These are phyloP conservation scores for Cercospora sesami DNA, from an alignment of 2,329 filamentous ascomycete species.

Conservation along the genomic window DNA sequence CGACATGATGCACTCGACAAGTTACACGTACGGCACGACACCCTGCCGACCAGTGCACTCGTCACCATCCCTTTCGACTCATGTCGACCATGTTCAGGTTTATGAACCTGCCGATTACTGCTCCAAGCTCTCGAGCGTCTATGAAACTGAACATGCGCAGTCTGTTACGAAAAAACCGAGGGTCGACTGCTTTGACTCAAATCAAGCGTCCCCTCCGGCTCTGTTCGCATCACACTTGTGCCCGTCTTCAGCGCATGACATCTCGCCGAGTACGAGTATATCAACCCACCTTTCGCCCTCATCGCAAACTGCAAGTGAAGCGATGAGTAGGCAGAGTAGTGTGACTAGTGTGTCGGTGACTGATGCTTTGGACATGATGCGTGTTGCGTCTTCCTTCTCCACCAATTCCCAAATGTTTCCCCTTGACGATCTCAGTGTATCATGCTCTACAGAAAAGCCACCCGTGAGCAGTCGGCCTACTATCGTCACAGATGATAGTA, in stretches of 20 bases:
- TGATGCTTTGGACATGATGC: conserved; percentile 47
- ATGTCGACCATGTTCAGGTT: conserved; percentile 27
- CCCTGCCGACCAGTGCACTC: conserved; percentile 12
- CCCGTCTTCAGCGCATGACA: conserved; percentile 25
- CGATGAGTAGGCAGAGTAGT: conserved; percentile 51
- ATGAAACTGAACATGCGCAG: conserved; percentile 24
- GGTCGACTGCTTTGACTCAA: conserved; percentile 25
- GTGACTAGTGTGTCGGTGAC: conserved; percentile 43
- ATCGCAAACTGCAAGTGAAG: conserved; percentile 34
- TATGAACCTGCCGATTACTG: conserved; percentile 35
- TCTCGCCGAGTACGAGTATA: conserved; percentile 34
- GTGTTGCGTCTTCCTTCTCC: conserved; percentile 45
- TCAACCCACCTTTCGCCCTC: conserved; percentile 33
- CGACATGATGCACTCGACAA: conserved; percentile 30
- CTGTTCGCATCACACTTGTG: conserved; percentile 25
- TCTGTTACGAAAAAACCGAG: conserved; percentile 31
- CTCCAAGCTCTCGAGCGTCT: conserved; percentile 31
- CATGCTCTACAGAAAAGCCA: conserved; percentile 29
- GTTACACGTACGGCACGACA: conserved; percentile 31
- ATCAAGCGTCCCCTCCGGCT: conserved; percentile 20
- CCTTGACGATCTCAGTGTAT: conserved; percentile 31
- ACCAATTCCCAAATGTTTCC: conserved; percentile 32
- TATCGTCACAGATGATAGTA: conserved; percentile 30
- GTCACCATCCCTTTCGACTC: conserved; percentile 34
- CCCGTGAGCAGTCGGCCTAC: conserved; percentile 30